Evolutionary conservation across 768 basidiomycete genomes (phyloP), one percentile per base, ranked within the genome.

Genomic region (Leccinum barrowsii): DNA sequence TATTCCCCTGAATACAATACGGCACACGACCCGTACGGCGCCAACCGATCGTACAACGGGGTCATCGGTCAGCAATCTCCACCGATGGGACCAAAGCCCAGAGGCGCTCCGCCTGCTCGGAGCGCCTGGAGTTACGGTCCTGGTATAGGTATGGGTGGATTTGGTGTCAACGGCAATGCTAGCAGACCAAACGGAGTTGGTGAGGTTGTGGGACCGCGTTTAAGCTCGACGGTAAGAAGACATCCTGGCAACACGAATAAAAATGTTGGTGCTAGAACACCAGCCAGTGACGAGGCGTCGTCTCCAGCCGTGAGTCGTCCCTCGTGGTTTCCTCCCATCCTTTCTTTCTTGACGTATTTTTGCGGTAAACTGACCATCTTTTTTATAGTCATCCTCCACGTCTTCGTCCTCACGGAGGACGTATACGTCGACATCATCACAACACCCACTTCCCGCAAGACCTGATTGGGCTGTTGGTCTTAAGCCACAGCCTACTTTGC

Each of bases 401-500:
- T 91, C 92, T 6, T 91, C 90, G 0, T 90, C 89, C 1, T 92
- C 91, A 40, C 82, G 87, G 40, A 81, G 84, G 61, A 90, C 89
- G 6, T 89, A 82, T 62, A 89, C 88, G 2, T 90, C 90, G 34
- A 83, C 82, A 1, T 78, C 87, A 5, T 90, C 90, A 63, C 79
- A 91, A 74, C 85, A 86, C 57, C 92, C 91, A 13, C 78, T 94
- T 40, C 92, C 92, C 4, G 76, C 90, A 2, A 80, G 92, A 57
- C 92, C 92, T 42, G 92, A 94, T 70, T 94, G 92, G 92, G 91
- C 92, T 17, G 89, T 93, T 4, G 90, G 90, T 15, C 77, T 93
- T 34, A 90, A 87, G 69, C 83, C 90, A 0, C 86, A 90, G 59
- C 85, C 86, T 28, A 88, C 84, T 12, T 71, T 89, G 26, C 82